Evolutionary conservation across 352 stramenopile genomes (phyloP).

Genomic region (Thraustotheca clavata): DNA sequence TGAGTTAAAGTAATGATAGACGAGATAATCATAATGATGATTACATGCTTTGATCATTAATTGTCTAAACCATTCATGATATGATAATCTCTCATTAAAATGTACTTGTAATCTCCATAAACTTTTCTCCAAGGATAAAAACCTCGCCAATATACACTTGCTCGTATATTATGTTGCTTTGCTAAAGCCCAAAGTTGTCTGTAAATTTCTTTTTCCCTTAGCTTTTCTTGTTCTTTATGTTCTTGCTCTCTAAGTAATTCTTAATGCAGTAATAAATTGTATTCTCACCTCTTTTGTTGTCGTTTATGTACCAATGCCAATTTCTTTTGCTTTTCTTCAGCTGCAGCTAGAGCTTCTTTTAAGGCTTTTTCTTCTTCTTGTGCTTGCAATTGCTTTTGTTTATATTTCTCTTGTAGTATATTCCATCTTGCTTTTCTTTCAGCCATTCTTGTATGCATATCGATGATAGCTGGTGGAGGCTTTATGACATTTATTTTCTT

Average conservation of each 20-base stretch:
- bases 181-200: not conserved
- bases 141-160: not conserved
- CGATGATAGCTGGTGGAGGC: not conserved
- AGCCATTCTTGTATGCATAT: conserved; percentile 8
- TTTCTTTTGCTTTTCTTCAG: not conserved
- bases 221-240: not conserved
- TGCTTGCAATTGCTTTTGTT: not conserved
- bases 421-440: conserved; percentile 7
- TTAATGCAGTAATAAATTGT: not conserved
- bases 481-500: not conserved
- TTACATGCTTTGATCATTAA: not conserved
- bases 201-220: not conserved
- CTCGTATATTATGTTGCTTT: not conserved
- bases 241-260: not conserved
- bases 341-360: not conserved
- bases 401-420: conserved; percentile 7
- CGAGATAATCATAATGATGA: conserved; percentile 1
- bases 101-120: not conserved
- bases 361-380: not conserved
- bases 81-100: too few relatives aligned
- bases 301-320: not conserved
- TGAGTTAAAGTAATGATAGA: not conserved
- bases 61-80: not conserved
- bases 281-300: not conserved
- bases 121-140: not conserved